Conservation (phyloP, 2,329 filamentous ascomycete species). For the Scytalidium lignicola region DNA sequence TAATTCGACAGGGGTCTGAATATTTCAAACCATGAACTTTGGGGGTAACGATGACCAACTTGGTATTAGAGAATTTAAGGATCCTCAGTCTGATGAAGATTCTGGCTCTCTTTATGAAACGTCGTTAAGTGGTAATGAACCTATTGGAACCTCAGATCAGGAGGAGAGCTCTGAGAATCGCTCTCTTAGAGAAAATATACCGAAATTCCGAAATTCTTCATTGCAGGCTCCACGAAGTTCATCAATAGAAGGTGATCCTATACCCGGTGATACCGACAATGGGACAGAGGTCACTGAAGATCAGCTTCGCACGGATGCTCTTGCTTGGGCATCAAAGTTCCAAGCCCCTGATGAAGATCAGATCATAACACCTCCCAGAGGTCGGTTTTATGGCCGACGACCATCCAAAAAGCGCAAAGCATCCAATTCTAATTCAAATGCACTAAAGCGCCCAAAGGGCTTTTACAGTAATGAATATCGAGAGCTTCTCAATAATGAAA, state of each 20-base stretch:
- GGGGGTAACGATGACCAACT: background rate
- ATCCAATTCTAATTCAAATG: conserved; percentile 11
- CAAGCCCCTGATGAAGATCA: conserved; percentile 14
- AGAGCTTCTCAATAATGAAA: conserved; percentile 49
- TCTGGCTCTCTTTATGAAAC: conserved; percentile 24
- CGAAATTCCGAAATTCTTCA: background rate
- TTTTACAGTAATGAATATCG: conserved; percentile 46
- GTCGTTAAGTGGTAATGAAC: conserved; percentile 11
- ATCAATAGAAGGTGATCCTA: background rate
- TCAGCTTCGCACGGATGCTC: conserved; percentile 13
- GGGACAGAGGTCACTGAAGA: conserved; percentile 1
- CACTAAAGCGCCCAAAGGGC: conserved; percentile 28
- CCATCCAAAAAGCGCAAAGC: conserved; percentile 18
- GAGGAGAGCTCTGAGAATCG: background rate
- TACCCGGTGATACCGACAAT: background rate
- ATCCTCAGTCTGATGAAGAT: conserved; percentile 12
- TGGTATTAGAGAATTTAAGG: background rate
- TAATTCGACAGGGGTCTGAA: background rate
- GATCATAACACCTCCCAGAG: conserved; percentile 17
- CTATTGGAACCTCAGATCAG: background rate
- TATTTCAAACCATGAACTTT: background rate
- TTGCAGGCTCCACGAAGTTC: background rate
- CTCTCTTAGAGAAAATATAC: background rate
- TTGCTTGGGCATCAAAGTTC: conserved; percentile 23
- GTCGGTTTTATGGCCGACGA: conserved; percentile 2